These are phyloP conservation scores for Fusarium illudens DNA, from an alignment of 2,329 filamentous ascomycete genomes.

Conservation along the genomic window DNA sequence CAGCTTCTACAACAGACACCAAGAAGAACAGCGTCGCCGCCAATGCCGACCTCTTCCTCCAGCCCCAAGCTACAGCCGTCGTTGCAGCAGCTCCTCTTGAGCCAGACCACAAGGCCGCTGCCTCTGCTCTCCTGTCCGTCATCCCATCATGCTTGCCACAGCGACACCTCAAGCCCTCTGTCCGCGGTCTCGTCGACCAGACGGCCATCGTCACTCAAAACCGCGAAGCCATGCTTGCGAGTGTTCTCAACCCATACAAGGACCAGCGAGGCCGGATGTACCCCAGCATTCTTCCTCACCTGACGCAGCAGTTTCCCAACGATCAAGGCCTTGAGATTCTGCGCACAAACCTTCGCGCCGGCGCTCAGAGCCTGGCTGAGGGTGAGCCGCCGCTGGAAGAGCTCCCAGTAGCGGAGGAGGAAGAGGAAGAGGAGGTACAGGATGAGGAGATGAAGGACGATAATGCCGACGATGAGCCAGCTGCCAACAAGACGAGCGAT, in stretches of 20 bases:
- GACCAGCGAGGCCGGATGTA: constrained; percentile 69
- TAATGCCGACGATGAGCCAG: constrained; percentile 47
- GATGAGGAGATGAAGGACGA: constrained; percentile 51
- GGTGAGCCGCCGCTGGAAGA: constrained; percentile 34
- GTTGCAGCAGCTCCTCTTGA: constrained; percentile 49
- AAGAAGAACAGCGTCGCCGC: constrained; percentile 56
- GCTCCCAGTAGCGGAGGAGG: constrained; percentile 40
- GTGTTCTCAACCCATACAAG: constrained; percentile 80
- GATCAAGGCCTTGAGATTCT: constrained; percentile 77
- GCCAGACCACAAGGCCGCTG: constrained; percentile 62
- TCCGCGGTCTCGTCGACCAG: constrained; percentile 80
- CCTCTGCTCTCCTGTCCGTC: constrained; percentile 67
- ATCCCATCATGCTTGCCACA: constrained; percentile 72
- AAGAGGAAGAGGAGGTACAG: constrained; percentile 50
- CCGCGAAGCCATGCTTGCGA: constrained; percentile 79
- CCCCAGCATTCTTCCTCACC: constrained; percentile 81
- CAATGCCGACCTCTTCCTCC: constrained; percentile 78
- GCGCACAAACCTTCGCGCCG: constrained; percentile 63
- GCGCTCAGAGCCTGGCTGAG: constrained; percentile 36
- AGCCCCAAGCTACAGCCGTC: constrained; percentile 47
- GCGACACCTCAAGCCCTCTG: constrained; percentile 71
- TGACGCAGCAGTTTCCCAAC: constrained; percentile 71
- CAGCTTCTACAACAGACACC: constrained; percentile 40
- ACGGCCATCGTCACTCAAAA: constrained; percentile 77
- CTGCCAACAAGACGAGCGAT: constrained; percentile 24